Evolutionary conservation across 2,329 filamentous ascomycete species (phyloP).

Genomic region (Arthrocladium fulminans): DNA sequence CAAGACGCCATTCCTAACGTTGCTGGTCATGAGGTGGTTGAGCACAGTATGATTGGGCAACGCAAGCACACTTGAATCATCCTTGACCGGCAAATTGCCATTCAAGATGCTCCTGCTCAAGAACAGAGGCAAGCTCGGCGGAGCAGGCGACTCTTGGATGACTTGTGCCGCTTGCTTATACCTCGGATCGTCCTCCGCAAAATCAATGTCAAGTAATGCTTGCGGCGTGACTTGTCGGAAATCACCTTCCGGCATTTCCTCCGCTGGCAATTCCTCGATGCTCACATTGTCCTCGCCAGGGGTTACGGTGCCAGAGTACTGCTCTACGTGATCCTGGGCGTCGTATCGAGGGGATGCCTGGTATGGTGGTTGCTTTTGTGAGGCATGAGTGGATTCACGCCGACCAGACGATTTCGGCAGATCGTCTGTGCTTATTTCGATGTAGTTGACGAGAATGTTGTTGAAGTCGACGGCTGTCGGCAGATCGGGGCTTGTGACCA

Average conservation of each 20-base stretch:
- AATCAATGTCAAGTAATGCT: constrained; percentile 80
- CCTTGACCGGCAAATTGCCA: constrained; percentile 82
- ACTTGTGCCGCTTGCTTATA: constrained; percentile 68
- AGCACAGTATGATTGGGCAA: constrained; percentile 96
- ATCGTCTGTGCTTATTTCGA: constrained; percentile 79
- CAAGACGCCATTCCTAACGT: constrained; percentile 92
- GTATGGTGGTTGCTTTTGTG: constrained; percentile 26
- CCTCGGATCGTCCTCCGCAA: constrained; percentile 64
- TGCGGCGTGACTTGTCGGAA: constrained; percentile 71
- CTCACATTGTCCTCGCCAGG: constrained; percentile 34
- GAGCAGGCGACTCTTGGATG: constrained; percentile 69
- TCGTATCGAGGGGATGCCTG: constrained; percentile 17
- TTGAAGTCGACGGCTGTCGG: constrained; percentile 96
- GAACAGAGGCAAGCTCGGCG: constrained; percentile 81
- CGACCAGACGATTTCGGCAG: constrained; percentile 30
- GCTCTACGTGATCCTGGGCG: constrained; percentile 18
- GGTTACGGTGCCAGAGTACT: constrained; percentile 20
- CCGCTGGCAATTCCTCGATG: constrained; percentile 36
- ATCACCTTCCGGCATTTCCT: constrained; percentile 48
- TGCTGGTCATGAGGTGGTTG: constrained; percentile 93
- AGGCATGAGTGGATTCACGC: constrained; percentile 28
- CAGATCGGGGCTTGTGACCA: constrained; percentile 76
- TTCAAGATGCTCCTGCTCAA: constrained; percentile 92
- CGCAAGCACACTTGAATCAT: constrained; percentile 92
- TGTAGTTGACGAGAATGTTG: constrained; percentile 96